Percentiles rank a stretch among this genome's conserved stretches.
Evolutionary conservation across 2,329 filamentous ascomycete species (phyloP).

Genomic region (Pseudogymnoascus sp.): DNA sequence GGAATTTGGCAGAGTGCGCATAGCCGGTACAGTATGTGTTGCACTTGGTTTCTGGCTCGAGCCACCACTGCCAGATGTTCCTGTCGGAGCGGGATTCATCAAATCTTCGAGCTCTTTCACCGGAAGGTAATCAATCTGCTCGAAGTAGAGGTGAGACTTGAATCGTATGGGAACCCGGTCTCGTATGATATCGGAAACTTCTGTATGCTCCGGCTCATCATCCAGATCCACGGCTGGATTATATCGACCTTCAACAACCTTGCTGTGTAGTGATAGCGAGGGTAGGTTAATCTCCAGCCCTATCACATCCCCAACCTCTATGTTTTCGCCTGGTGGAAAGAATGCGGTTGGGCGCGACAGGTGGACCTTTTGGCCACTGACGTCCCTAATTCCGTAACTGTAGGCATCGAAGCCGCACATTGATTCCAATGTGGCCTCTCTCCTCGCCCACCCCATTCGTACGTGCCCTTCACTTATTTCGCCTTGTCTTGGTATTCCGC

Average conservation of each 20-base stretch:
- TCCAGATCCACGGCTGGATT: slow-evolving; percentile 74
- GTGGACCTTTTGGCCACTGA: slow-evolving; percentile 83
- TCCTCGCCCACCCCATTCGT: slow-evolving; percentile 75
- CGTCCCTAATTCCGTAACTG: slow-evolving; percentile 86
- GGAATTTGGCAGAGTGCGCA: slow-evolving; percentile 79
- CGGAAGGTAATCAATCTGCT: slow-evolving; percentile 80
- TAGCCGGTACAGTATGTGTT: slow-evolving; percentile 62
- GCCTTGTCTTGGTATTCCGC: slow-evolving; percentile 50
- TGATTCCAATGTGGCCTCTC: slow-evolving; percentile 73
- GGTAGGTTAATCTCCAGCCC: slow-evolving; percentile 88
- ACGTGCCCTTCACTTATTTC: slow-evolving; percentile 45
- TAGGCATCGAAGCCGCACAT: slow-evolving; percentile 85
- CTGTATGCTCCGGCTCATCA: slow-evolving; percentile 41
- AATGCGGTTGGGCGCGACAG: slow-evolving; percentile 91
- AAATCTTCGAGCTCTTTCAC: slow-evolving; percentile 82
- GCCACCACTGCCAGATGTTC: slow-evolving; percentile 32
- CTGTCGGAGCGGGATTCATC: slow-evolving; percentile 57
- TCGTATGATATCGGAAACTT: slow-evolving; percentile 73
- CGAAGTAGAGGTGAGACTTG: slow-evolving; percentile 89
- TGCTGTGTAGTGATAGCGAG: slow-evolving; percentile 74
- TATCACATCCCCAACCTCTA: slow-evolving; percentile 86
- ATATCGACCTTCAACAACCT: slow-evolving; percentile 78
- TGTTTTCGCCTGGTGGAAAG: slow-evolving; percentile 66
- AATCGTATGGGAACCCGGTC: slow-evolving; percentile 92
- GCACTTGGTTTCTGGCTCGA: slow-evolving; percentile 56